Conservation (phyloP, 345 rosid genomes). For the Cardamine chenopodiifolia region DNA sequence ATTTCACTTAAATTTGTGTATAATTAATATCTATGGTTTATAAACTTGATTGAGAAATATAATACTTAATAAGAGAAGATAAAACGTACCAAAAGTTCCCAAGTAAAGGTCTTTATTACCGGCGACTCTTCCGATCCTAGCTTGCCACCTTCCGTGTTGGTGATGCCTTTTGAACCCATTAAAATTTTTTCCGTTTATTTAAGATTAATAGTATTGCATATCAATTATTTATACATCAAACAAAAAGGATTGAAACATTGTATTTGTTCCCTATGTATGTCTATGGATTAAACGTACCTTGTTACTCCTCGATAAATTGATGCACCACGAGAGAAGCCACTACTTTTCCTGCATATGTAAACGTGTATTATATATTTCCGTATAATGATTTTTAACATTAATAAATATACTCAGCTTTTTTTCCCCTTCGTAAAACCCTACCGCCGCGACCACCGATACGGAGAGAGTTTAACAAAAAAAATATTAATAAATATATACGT, state of each 20-base stretch:
- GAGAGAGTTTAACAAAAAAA: too few species aligned
- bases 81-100: constrained; percentile 77
- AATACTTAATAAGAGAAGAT: not conserved
- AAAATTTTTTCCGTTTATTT: not conserved
- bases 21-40: not conserved
- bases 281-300: constrained; percentile 49
- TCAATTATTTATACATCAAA: not conserved
- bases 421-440: too few species aligned
- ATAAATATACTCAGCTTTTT: too few species aligned
- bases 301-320: constrained; percentile 94
- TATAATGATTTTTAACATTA: constrained; percentile 15
- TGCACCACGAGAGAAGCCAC: constrained; percentile 97
- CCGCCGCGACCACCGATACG: too few species aligned
- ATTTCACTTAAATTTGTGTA: not conserved
- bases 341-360: constrained; percentile 68
- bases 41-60: not conserved
- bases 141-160: constrained; percentile 99
- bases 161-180: constrained; percentile 63
- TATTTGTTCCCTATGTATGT: not conserved
- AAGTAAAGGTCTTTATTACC: constrained; percentile 96
- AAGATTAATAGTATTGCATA: not conserved
- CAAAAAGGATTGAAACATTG: not conserved
- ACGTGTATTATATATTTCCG: not conserved
- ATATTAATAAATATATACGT: not conserved
- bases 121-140: constrained; percentile 95